Evolutionary conservation across 78 protist species (phyloP).

Genomic region (Thecamonas trahens): DNA sequence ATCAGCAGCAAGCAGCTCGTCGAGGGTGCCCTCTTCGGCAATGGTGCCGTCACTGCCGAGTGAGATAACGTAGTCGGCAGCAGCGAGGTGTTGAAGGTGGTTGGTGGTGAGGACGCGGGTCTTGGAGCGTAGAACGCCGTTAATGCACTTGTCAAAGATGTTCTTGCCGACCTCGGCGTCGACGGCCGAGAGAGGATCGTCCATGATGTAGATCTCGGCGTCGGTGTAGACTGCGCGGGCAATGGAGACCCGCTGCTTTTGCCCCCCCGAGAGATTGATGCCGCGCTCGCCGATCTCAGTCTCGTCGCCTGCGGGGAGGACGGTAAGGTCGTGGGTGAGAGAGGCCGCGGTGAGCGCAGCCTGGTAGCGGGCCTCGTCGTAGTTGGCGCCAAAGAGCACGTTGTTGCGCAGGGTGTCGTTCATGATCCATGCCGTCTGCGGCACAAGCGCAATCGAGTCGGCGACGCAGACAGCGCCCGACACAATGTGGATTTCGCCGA

Average conservation of each 20-base stretch:
- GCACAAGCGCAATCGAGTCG: constrained; percentile 63
- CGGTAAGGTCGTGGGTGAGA: constrained; percentile 23
- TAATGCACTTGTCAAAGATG: constrained; percentile 46
- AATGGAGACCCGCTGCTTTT: constrained; percentile 25
- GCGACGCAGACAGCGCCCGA: constrained; percentile 31
- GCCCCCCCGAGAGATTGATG: constrained; percentile 65
- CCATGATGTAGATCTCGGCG: constrained; percentile 74
- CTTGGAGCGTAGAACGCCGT: constrained; percentile 32
- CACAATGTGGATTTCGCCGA: constrained; percentile 59
- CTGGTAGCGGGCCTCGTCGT: constrained; percentile 48
- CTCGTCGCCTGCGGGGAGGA: constrained; percentile 42
- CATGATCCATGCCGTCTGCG: constrained; percentile 90
- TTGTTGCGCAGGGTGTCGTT: constrained; percentile 87
- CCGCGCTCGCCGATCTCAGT: constrained; percentile 68
- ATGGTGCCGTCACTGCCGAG: constrained; percentile 36
- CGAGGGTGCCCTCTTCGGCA: constrained; percentile 26
- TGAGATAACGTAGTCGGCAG: constrained; percentile 21
- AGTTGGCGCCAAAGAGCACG: constrained; percentile 78
- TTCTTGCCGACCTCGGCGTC: constrained; percentile 76
- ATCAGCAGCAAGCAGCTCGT: too few species aligned
- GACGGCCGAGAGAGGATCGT: constrained; percentile 86
- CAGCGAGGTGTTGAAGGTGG: constrained; percentile 17
- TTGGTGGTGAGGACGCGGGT: constrained; percentile 79
- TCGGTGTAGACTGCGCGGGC: constrained; percentile 75
- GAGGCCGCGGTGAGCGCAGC: constrained; percentile 49